A percentile compares a stretch with the other conserved stretches of the same genome.
Evolutionary conservation across 1,284 basidiomycete species (phyloP).

Genomic region (Lignosus rhinocerotis): DNA sequence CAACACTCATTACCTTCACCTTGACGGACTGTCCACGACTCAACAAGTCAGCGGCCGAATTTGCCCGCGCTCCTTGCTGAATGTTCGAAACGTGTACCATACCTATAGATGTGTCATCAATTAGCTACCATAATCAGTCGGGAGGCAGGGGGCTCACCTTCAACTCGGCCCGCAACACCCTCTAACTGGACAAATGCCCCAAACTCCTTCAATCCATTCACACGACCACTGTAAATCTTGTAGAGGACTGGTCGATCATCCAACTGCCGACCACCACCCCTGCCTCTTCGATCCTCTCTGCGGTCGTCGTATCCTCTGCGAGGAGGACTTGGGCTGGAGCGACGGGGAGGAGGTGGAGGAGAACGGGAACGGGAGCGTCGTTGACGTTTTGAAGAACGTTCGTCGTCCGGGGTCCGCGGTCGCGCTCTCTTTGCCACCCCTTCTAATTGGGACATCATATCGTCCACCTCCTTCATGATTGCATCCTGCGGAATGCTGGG

Average conservation of each 20-base stretch:
- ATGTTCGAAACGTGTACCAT: slow-evolving; percentile 97
- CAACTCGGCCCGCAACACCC: slow-evolving; percentile 81
- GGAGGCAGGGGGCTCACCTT: slow-evolving; percentile 68
- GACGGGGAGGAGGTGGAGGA: slow-evolving; percentile 41
- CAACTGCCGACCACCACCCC: slow-evolving; percentile 42
- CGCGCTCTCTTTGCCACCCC: slow-evolving; percentile 61
- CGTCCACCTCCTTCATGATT: slow-evolving; percentile 80
- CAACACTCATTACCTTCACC: slow-evolving; percentile 94
- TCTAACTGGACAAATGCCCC: slow-evolving; percentile 93
- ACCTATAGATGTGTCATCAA: slow-evolving; percentile 48
- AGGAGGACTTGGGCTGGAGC: slow-evolving; percentile 56
- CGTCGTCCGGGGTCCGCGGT: slow-evolving; percentile 48
- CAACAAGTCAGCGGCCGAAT: slow-evolving; percentile 86
- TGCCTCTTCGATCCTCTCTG: slow-evolving; percentile 46
- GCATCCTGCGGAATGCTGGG: slow-evolving; percentile 51
- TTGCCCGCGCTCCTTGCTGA: slow-evolving; percentile 79
- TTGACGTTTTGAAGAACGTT: slow-evolving; percentile 54
- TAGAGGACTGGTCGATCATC: slow-evolving; percentile 89
- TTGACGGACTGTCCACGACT: slow-evolving; percentile 86
- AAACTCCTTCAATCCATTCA: slow-evolving; percentile 90
- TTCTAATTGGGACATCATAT: slow-evolving; percentile 81
- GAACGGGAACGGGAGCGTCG: slow-evolving; percentile 45
- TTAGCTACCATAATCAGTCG: background rate
- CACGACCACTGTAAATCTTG: slow-evolving; percentile 93
- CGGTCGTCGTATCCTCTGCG: slow-evolving; percentile 49